Percentiles rank a stretch among this genome's conserved stretches.
Evolutionary conservation across 2,329 filamentous ascomycete species (phyloP).

Genomic region (Colletotrichum costaricense): DNA sequence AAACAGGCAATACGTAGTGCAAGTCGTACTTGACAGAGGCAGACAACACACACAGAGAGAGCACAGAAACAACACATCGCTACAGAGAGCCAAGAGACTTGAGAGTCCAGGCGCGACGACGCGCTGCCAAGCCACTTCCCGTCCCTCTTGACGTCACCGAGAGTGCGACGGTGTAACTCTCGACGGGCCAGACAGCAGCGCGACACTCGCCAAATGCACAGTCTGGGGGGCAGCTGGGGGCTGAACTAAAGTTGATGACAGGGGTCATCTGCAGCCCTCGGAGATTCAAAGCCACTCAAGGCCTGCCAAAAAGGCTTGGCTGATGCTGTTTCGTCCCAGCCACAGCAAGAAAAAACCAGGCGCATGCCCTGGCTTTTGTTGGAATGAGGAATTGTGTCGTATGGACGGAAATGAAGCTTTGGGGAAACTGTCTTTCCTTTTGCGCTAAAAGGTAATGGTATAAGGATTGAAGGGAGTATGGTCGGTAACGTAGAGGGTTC

Average conservation of each 20-base stretch:
- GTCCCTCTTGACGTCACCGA: constrained; percentile 16
- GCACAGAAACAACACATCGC: too few species aligned
- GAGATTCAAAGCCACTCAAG: constrained; percentile 1
- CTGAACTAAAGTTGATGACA: not conserved
- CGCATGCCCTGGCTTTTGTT: not conserved
- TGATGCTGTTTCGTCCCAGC: constrained; percentile 24
- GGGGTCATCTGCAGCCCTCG: not conserved
- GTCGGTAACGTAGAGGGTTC: not conserved
- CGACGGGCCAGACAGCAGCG: not conserved
- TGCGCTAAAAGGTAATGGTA: not conserved
- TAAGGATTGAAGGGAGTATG: not conserved
- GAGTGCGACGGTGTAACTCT: not conserved
- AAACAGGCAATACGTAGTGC: not conserved
- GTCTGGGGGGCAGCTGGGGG: not conserved
- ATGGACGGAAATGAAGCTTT: not conserved
- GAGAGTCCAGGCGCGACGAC: not conserved
- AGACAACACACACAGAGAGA: not conserved
- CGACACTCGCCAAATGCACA: not conserved
- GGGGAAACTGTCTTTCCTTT: too few species aligned
- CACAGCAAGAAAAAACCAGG: not conserved
- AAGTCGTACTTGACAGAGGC: not conserved
- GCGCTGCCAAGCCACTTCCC: constrained; percentile 10
- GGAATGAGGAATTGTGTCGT: not conserved
- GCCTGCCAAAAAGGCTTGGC: constrained; percentile 29
- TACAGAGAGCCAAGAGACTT: not conserved